Evolutionary conservation across 768 basidiomycete species (phyloP), one percentile per base, ranked within the genome.

Genomic region (Paxillus ammoniavirescens): DNA sequence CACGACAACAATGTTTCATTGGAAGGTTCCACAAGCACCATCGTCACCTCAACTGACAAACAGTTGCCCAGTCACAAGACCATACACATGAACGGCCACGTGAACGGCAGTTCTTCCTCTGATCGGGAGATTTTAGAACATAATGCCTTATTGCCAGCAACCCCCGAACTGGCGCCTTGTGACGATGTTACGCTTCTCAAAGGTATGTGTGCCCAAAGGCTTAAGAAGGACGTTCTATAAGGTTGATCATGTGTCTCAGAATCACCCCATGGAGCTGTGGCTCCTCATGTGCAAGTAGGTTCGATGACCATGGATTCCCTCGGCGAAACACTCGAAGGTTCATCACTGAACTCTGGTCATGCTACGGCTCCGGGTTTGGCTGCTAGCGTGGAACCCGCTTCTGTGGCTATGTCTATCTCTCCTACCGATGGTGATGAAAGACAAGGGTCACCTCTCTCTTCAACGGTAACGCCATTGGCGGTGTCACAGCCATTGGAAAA

Each of bases 31-130:
- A 49, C 55, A 48, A 44, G 36, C 61, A 23, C 48, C 33, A 43
- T 44, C 28, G 55, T 51, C 55, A 36, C 46, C 47, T 53, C 53
- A 33, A 51, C 54, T 52, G 49, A 57, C 55, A 50, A 55, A 28
- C 56, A 58, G 42, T 59, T 53, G 28, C 58, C 60, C 35, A 43
- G 52, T 60, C 68, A 68, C 55, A 60, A 63, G 58, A 57, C 56
- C 35, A 50, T 50, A 30, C 57, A 62, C 49, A 58, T 61, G 55
- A 58, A 60, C 53, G 62, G 59, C 21, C 57, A 62, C 49, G 58
- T 61, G 55, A 58, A 60, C 53, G 62, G 59, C 21, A 60, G 54
- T 49, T 44, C 52, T 35, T 47, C 57, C 45, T 45, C 50, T 28
- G 54, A 42, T 30, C 57, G 55, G 49, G 56, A 44, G 41, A 51